Percentiles rank a stretch among this genome's conserved stretches.
Conservation (phyloP, 2,329 filamentous ascomycete species). For the Rutstroemia sp. region DNA sequence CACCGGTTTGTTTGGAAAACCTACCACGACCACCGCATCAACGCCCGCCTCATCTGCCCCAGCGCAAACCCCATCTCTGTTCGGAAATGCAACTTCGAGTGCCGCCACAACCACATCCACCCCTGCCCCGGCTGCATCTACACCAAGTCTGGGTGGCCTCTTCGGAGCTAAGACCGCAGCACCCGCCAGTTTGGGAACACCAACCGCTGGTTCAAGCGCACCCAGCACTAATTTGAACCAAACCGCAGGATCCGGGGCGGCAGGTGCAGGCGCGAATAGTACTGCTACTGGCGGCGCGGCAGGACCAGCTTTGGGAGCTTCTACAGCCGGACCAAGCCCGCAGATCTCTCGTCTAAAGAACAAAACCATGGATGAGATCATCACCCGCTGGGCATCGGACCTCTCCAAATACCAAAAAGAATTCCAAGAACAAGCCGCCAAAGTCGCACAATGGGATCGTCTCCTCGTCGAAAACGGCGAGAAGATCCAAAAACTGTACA, state of each 20-base stretch:
- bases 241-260: neutral
- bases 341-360: constrained; percentile 89
- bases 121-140: constrained; percentile 16
- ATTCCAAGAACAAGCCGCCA: constrained; percentile 82
- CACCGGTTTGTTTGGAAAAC: constrained; percentile 8
- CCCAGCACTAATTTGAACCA: constrained; percentile 22
- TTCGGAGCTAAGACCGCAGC: constrained; percentile 24
- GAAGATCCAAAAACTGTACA: constrained; percentile 89
- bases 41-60: constrained; percentile 15
- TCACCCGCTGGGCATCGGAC: constrained; percentile 93
- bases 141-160: constrained; percentile 19
- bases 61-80: constrained; percentile 20
- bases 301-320: constrained; percentile 48
- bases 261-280: neutral
- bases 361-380: constrained; percentile 98
- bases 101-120: constrained; percentile 11
- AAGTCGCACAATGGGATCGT: constrained; percentile 82
- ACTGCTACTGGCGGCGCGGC: constrained; percentile 4
- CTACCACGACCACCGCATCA: constrained; percentile 4
- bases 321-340: constrained; percentile 73
- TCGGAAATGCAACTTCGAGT: constrained; percentile 23
- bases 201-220: constrained; percentile 18
- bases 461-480: constrained; percentile 88
- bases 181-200: constrained; percentile 4
- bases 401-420: constrained; percentile 94